phyloP scores from a whole-genome alignment of 331 rosid species.

The Dryas integrifolia region DNA sequence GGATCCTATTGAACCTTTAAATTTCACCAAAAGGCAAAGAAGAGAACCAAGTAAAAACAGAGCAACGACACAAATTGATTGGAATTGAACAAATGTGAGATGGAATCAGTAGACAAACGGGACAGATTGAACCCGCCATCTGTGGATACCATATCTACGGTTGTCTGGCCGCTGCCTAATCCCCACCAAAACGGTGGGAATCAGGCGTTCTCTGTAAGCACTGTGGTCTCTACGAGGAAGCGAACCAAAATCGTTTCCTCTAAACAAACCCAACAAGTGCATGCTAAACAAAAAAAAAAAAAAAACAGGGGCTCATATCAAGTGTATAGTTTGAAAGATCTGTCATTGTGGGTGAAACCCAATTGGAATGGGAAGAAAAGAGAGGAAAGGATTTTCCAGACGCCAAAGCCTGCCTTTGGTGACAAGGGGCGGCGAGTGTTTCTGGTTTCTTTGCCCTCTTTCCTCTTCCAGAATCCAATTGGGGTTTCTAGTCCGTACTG shows the following conservation, averaged over 20 bases:
- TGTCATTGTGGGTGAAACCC: constrained; percentile 38
- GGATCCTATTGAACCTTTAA: too few relatives aligned
- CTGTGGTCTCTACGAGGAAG: constrained; percentile 38
- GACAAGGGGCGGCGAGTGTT: constrained; percentile 35
- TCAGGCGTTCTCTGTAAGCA: constrained; percentile 61
- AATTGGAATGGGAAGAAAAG: background rate
- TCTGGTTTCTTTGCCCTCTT: constrained; percentile 1
- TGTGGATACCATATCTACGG: constrained; percentile 97
- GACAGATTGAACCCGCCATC: constrained; percentile 42
- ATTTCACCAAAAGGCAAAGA: too few relatives aligned
- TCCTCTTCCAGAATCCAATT: constrained; percentile 13
- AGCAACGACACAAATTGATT: too few relatives aligned
- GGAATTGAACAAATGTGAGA: constrained; percentile 41
- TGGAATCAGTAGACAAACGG: constrained; percentile 81
- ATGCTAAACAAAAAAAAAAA: background rate
- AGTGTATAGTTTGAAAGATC: constrained; percentile 39
- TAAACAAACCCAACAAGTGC: constrained; percentile 34
- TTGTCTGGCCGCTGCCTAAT: constrained; percentile 97
- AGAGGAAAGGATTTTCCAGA: constrained; percentile 3
- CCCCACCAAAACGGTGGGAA: constrained; percentile 10
- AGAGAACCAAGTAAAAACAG: too few relatives aligned
- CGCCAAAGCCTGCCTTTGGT: constrained; percentile 29
- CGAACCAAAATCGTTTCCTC: constrained; percentile 25
- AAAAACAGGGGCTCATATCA: constrained; percentile 41
- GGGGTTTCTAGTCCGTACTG: background rate